Evolutionary conservation across 768 basidiomycete genomes (phyloP).

Genomic region (Candolleomyces efflorescens): DNA sequence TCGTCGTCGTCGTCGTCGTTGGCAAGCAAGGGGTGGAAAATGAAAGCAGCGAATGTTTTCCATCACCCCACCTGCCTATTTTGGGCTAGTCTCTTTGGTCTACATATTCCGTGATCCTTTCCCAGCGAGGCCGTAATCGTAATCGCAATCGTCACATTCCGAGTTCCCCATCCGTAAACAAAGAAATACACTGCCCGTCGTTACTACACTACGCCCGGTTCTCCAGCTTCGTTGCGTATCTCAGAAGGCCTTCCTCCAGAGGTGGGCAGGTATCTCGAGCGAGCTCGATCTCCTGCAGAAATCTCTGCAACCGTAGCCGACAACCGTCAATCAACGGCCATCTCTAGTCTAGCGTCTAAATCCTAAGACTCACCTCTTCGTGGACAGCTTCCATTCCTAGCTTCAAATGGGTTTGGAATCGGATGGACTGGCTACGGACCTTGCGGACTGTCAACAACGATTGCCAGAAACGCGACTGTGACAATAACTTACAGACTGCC

Average conservation of each 20-base stretch:
- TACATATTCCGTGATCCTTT: not conserved
- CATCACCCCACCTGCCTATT: slow-evolving; percentile 2
- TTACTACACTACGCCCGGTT: too few species aligned
- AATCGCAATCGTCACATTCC: not conserved
- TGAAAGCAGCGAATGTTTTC: slow-evolving; percentile 1
- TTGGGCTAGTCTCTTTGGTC: not conserved
- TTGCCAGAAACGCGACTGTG: too few species aligned
- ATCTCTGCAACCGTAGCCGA: not conserved
- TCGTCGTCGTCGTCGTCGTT: slow-evolving; percentile 1
- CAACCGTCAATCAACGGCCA: not conserved
- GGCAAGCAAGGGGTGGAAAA: not conserved
- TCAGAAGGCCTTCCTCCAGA: too few species aligned
- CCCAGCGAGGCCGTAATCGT: not conserved
- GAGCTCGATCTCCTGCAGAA: not conserved
- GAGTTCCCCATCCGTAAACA: not conserved
- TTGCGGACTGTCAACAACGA: not conserved
- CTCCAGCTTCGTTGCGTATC: too few species aligned
- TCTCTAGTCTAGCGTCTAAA: too few species aligned
- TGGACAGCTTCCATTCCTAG: not conserved
- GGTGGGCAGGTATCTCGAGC: too few species aligned
- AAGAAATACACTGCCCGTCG: too few species aligned
- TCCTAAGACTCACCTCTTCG: not conserved
- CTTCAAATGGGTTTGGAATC: not conserved
- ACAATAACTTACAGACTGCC: not conserved
- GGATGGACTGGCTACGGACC: not conserved